These are phyloP conservation scores for Bolboschoenus planiculmis DNA, from an alignment of 176 grass and related monocot genomes.

Conservation along the genomic window DNA sequence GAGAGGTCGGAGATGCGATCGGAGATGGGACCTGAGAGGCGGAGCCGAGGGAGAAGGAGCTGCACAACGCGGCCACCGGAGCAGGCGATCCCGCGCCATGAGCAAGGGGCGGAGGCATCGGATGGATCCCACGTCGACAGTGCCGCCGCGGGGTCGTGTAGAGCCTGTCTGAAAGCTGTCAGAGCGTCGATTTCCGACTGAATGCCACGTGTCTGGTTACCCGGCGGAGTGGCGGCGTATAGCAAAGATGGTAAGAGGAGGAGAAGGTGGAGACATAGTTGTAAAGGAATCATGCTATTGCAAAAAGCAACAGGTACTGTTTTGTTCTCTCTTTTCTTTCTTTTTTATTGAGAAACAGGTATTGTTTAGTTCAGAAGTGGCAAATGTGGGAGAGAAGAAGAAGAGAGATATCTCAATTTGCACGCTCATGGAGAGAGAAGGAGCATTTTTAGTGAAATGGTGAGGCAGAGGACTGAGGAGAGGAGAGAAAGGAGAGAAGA, in stretches of 20 bases:
- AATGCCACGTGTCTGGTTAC: constrained; percentile 36
- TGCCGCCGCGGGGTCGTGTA: constrained; percentile 58
- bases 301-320: no score
- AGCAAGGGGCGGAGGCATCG: constrained; percentile 54
- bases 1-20: constrained; percentile 42
- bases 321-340: no score
- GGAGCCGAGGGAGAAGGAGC: constrained; percentile 67
- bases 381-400: neutral
- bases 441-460: neutral
- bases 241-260: neutral
- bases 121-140: constrained; percentile 54
- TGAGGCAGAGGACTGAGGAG: neutral
- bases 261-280: constrained; percentile 17
- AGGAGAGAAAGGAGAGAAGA: neutral
- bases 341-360: constrained; percentile 10
- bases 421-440: constrained; percentile 21
- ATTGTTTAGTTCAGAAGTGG: neutral
- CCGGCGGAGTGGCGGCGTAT: constrained; percentile 1
- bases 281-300: constrained; percentile 30
- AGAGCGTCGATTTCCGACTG: constrained; percentile 67
- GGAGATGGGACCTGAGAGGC: constrained; percentile 61
- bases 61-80: constrained; percentile 53
- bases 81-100: constrained; percentile 79
- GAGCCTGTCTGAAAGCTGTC: constrained; percentile 39
- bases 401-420: constrained; percentile 31